Conservation (phyloP, 2,329 filamentous ascomycete species). For the Alternaria gansuensis region DNA sequence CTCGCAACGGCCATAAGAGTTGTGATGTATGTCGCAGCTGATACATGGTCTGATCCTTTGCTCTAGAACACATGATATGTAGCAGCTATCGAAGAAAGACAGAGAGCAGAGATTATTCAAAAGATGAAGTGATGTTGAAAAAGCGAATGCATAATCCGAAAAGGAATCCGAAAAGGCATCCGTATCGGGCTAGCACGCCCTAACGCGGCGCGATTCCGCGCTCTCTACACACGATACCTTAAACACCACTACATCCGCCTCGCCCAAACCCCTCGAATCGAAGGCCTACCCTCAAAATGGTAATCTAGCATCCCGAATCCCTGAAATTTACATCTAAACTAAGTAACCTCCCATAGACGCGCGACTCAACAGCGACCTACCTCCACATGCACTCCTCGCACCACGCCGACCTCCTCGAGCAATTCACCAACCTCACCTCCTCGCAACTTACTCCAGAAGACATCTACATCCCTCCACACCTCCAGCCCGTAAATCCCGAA, state of each 20-base stretch:
- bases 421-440: slow-evolving; percentile 54
- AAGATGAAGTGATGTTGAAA: neutral
- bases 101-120: neutral
- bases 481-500: slow-evolving; percentile 85
- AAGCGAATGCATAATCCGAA: neutral
- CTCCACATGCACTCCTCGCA: slow-evolving; percentile 76
- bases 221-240: neutral
- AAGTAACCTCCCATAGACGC: slow-evolving; percentile 56
- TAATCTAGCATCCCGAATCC: neutral
- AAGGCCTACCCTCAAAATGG: slow-evolving; percentile 5
- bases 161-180: neutral
- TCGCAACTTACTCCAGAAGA: slow-evolving; percentile 65
- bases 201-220: slow-evolving; percentile 11
- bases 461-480: slow-evolving; percentile 80
- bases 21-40: neutral
- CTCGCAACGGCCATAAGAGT: neutral
- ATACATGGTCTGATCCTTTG: neutral
- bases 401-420: slow-evolving; percentile 80
- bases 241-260: neutral
- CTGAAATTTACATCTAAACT: neutral
- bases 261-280: neutral
- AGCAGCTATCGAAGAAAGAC: neutral
- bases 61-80: neutral
- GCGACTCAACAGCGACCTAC: slow-evolving; percentile 78
- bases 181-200: slow-evolving; percentile 11